Evolutionary conservation across 176 grass and related monocot species (phyloP), one percentile per base, ranked within the genome.

Genomic region (Oryza officinalis): DNA sequence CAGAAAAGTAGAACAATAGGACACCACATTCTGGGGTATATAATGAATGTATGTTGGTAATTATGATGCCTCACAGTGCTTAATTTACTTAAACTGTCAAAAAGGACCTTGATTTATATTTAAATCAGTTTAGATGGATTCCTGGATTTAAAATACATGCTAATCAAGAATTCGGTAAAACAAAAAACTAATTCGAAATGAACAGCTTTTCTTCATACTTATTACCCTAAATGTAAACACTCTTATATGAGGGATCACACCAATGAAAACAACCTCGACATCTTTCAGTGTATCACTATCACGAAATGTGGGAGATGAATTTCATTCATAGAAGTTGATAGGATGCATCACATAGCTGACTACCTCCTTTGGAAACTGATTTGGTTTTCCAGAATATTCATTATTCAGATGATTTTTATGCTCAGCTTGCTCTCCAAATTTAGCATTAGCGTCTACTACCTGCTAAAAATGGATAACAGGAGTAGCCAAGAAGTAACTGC

Each of bases 391-490:
- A 85, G 64, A 89, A 87, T 83, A 87, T 75, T 85, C 40, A 67
- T 74, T 79, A 80, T 64, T 83, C 59, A 87, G 44, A 87, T 81
- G 67, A 77, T 68, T 81, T 86, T 69, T 87, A 79, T 6, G 57
- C 38, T 87, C 72, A 84, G 31, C 72, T 74, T 74, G 67, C 59
- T 81, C 67, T 78, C 64, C 71, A 84, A 43, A 72, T 89, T 76
- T 87, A 52, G 37, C 76, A 91, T 67, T 88, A 91, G 49, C 35
- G 75, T 91, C 80, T 87, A 60, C 86, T 82, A 67, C 76, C 84
- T 89, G 81, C 52, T 74, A 89, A 90, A 94, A 72, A 44, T 77
- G 49, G 22, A 85, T 79, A 84, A 89, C 68, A 79, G 78, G 82
- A 81, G 81, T 75, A 88, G 63, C 40, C 41, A 87, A 76, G 68